These are phyloP conservation scores for Acanthamoeba divionensis DNA, from an alignment of 208 protist species.

Conservation along the genomic window DNA sequence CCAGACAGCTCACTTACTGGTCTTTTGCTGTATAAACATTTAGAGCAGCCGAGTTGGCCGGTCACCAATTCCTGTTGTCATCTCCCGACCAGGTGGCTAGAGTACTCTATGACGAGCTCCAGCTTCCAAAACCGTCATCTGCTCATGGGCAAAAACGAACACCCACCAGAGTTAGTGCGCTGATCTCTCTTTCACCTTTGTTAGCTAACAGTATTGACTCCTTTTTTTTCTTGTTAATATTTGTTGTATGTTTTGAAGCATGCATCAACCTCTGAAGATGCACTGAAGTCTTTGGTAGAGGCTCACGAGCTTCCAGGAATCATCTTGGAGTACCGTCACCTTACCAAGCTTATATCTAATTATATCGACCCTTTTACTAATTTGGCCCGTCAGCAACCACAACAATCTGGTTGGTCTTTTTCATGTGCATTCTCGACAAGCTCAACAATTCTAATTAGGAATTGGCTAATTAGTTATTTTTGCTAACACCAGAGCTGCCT, in stretches of 20 bases:
- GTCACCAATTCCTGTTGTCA: background rate
- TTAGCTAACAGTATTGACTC: background rate
- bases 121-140: background rate
- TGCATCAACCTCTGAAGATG: slow-evolving; percentile 1
- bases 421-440: background rate
- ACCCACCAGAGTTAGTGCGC: background rate
- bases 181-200: background rate
- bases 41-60: background rate
- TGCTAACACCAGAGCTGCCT: background rate
- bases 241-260: background rate
- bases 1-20: background rate
- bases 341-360: background rate
- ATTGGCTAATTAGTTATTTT: background rate
- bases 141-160: background rate
- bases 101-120: slow-evolving; percentile 19
- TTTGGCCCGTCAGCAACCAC: background rate
- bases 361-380: slow-evolving; percentile 9
- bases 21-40: background rate
- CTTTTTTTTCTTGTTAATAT: background rate
- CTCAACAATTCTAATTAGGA: background rate
- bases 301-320: slow-evolving; percentile 9
- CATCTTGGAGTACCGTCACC: slow-evolving; percentile 45
- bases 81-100: slow-evolving; percentile 3
- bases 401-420: no score
- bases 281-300: background rate